Conservation (phyloP, 768 basidiomycete genomes). For the Auricularia heimuer region DNA sequence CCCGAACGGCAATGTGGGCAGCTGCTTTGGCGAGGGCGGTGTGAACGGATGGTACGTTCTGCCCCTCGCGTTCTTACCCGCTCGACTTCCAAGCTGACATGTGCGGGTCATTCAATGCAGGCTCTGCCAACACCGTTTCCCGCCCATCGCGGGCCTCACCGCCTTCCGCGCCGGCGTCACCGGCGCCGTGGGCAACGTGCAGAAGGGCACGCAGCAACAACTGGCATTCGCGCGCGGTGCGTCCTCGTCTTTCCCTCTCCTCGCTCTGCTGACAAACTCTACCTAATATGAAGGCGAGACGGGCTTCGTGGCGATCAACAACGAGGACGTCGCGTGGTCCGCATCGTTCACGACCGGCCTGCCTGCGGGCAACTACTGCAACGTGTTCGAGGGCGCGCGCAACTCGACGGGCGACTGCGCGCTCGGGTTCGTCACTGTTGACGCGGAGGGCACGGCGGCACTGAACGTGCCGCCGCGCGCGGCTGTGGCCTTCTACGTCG, state of each 20-base stretch:
- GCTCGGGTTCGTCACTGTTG: neutral
- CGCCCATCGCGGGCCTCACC: conserved; percentile 13
- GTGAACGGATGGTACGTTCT: conserved; percentile 37
- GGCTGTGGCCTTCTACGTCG: conserved; percentile 27
- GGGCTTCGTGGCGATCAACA: conserved; percentile 62
- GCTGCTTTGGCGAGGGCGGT: conserved; percentile 18
- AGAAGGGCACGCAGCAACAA: conserved; percentile 27
- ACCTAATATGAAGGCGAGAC: conserved; percentile 29
- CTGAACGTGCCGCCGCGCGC: conserved; percentile 39
- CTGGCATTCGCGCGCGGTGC: conserved; percentile 59
- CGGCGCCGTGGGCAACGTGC: neutral
- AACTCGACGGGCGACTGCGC: neutral
- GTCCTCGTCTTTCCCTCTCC: conserved; percentile 6
- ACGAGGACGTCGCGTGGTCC: conserved; percentile 46
- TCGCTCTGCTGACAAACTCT: neutral
- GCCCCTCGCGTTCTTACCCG: conserved; percentile 35
- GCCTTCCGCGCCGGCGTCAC: conserved; percentile 10
- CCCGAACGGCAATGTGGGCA: conserved; percentile 40
- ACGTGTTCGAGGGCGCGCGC: conserved; percentile 27
- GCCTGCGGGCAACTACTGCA: conserved; percentile 51
- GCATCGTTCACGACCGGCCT: conserved; percentile 48
- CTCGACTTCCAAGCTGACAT: conserved; percentile 14
- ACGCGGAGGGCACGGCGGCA: conserved; percentile 34
- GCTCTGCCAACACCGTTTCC: conserved; percentile 15
- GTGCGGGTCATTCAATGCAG: conserved; percentile 6